A percentile compares a stretch with the other conserved stretches of the same genome.
phyloP scores from a whole-genome alignment of 371 early-diverging fungal species.

The Actinomortierella wolfii region DNA sequence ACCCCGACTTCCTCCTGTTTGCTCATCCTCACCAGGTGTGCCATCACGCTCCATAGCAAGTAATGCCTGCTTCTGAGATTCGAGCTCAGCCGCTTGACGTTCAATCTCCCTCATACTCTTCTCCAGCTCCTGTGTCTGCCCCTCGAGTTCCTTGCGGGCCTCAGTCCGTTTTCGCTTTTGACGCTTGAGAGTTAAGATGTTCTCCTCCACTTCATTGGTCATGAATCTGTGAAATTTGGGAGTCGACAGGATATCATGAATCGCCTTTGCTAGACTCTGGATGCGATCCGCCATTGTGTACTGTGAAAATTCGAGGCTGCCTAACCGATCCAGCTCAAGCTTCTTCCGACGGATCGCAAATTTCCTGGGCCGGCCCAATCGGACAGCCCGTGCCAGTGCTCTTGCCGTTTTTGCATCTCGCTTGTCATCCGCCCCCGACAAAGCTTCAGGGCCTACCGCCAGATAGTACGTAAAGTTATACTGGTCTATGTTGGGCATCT shows the following conservation, averaged over 20 bases:
- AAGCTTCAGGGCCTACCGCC: conserved; percentile 24
- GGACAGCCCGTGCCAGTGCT: too few species aligned
- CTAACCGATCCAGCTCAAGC: conserved; percentile 14
- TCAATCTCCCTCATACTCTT: conserved; percentile 38
- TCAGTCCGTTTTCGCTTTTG: conserved; percentile 37
- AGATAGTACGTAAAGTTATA: conserved; percentile 34
- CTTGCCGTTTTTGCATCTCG: conserved; percentile 14
- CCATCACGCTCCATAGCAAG: conserved; percentile 23
- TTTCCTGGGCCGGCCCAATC: neutral
- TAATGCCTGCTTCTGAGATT: conserved; percentile 25
- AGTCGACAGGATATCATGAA: conserved; percentile 38
- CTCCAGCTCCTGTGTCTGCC: conserved; percentile 26
- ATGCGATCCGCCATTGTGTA: conserved; percentile 35
- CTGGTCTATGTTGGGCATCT: conserved; percentile 15
- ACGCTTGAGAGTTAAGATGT: conserved; percentile 30
- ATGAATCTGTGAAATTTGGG: conserved; percentile 41
- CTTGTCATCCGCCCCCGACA: conserved; percentile 5
- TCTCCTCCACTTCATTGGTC: conserved; percentile 41
- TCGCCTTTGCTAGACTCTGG: conserved; percentile 35
- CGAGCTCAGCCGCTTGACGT: conserved; percentile 26
- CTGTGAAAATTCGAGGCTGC: conserved; percentile 24
- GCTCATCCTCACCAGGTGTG: conserved; percentile 21
- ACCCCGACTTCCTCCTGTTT: conserved; percentile 7
- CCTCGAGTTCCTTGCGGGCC: conserved; percentile 33
- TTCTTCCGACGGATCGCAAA: conserved; percentile 3